phyloP scores from a whole-genome alignment of 1,284 basidiomycete species.

The Microbotryum violaceum region DNA sequence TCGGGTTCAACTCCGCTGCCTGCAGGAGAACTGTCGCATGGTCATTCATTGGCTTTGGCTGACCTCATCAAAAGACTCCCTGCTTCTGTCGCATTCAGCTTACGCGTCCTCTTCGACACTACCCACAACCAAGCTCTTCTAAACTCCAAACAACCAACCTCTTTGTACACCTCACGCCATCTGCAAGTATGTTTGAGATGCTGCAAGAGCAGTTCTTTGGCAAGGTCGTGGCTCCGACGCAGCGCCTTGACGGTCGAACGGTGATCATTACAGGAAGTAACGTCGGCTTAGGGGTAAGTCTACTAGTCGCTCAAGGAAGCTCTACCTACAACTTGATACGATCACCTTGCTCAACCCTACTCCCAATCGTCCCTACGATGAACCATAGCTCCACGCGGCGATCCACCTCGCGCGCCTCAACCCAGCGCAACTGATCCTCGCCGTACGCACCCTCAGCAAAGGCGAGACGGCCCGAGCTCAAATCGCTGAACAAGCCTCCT shows the following conservation, averaged over 20 bases:
- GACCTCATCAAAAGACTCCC: too few relatives aligned
- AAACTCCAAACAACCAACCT: too few relatives aligned
- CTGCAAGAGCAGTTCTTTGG: constrained; percentile 5
- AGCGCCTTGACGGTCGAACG: constrained; percentile 39
- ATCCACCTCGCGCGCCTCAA: constrained; percentile 20
- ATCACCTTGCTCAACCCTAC: too few relatives aligned
- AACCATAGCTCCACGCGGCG: constrained; percentile 4
- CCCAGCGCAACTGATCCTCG: constrained; percentile 21
- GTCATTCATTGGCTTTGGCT: too few relatives aligned
- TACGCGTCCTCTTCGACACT: too few relatives aligned
- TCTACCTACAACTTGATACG: background rate
- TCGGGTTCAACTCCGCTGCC: too few relatives aligned
- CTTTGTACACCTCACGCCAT: too few relatives aligned
- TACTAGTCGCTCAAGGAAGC: background rate
- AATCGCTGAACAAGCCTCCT: background rate
- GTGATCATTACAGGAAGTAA: constrained; percentile 43
- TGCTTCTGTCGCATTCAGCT: too few relatives aligned
- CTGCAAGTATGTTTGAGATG: background rate
- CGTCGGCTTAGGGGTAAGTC: constrained; percentile 37
- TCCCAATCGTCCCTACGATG: background rate
- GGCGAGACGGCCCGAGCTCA: constrained; percentile 9
- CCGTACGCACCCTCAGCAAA: constrained; percentile 10
- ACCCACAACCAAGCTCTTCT: too few relatives aligned
- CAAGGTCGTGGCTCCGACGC: constrained; percentile 1
- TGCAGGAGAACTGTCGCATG: too few relatives aligned